Percentiles rank a stretch among this genome's conserved stretches.
Conservation (phyloP, 371 early-diverging fungal genomes). For the Apophysomyces variabilis region DNA sequence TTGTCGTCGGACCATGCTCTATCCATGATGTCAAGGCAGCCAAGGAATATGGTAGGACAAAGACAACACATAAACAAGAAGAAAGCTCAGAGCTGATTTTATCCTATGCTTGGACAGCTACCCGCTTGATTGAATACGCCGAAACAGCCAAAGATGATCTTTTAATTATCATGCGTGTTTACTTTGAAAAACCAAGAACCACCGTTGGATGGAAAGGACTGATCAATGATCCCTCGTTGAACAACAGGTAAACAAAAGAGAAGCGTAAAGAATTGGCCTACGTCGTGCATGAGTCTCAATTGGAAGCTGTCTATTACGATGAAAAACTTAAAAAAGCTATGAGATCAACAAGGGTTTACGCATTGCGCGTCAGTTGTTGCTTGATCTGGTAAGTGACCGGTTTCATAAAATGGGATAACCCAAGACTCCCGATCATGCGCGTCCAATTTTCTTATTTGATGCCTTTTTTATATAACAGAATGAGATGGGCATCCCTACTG, state of each 20-base stretch:
- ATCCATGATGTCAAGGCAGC: slow-evolving; percentile 92
- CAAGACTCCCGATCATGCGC: neutral
- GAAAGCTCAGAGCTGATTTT: neutral
- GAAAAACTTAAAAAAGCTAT: slow-evolving; percentile 47
- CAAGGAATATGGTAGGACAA: slow-evolving; percentile 75
- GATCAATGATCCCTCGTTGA: slow-evolving; percentile 77
- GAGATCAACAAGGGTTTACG: slow-evolving; percentile 91
- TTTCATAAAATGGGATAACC: neutral
- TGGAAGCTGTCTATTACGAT: neutral
- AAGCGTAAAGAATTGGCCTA: neutral
- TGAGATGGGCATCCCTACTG: slow-evolving; percentile 82
- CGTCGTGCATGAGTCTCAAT: neutral
- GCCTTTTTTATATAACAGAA: slow-evolving; percentile 36
- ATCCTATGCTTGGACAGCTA: slow-evolving; percentile 26
- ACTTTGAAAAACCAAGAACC: slow-evolving; percentile 95
- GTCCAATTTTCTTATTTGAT: neutral
- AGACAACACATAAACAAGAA: neutral
- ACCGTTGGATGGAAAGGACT: slow-evolving; percentile 96
- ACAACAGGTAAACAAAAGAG: slow-evolving; percentile 47
- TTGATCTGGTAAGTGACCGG: slow-evolving; percentile 55
- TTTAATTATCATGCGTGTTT: slow-evolving; percentile 88
- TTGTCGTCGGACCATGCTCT: slow-evolving; percentile 88
- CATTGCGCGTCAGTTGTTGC: slow-evolving; percentile 74
- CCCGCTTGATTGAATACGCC: slow-evolving; percentile 60
- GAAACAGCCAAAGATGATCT: slow-evolving; percentile 69